Conservation (phyloP, 2,329 filamentous ascomycete species). For the Fusarium buharicum region DNA sequence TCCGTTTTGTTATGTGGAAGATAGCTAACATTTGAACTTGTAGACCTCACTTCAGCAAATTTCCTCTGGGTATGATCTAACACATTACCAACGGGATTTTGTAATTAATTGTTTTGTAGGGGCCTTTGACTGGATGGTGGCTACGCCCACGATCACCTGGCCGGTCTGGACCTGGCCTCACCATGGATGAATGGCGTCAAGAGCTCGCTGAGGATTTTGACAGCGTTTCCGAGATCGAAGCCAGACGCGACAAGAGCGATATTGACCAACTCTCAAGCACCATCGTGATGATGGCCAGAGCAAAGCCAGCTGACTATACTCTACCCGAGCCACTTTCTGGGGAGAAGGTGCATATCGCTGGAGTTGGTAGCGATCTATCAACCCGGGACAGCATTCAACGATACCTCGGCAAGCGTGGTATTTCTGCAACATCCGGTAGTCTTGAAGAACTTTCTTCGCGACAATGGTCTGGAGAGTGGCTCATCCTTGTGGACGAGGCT, state of each 20-base stretch:
- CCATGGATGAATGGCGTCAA: constrained; percentile 40
- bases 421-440: constrained; percentile 19
- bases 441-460: constrained; percentile 27
- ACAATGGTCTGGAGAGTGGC: constrained; percentile 36
- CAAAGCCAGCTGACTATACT: constrained; percentile 21
- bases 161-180: constrained; percentile 38
- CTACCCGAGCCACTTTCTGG: constrained; percentile 16
- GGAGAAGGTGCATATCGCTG: constrained; percentile 28
- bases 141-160: constrained; percentile 40
- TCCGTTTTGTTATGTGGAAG: background rate
- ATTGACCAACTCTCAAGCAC: constrained; percentile 35
- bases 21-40: constrained; percentile 10
- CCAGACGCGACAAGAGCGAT: constrained; percentile 7
- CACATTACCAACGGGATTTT: background rate
- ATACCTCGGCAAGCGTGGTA: constrained; percentile 15
- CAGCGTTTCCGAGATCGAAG: constrained; percentile 34
- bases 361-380: constrained; percentile 5
- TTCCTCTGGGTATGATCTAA: constrained; percentile 35
- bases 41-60: constrained; percentile 39
- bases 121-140: constrained; percentile 41
- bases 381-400: constrained; percentile 9
- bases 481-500: constrained; percentile 31
- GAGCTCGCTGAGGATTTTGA: constrained; percentile 39
- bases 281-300: constrained; percentile 39
- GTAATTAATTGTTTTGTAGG: constrained; percentile 21